phyloP scores from a whole-genome alignment of 768 basidiomycete species.

The Hortiboletus campestris region DNA sequence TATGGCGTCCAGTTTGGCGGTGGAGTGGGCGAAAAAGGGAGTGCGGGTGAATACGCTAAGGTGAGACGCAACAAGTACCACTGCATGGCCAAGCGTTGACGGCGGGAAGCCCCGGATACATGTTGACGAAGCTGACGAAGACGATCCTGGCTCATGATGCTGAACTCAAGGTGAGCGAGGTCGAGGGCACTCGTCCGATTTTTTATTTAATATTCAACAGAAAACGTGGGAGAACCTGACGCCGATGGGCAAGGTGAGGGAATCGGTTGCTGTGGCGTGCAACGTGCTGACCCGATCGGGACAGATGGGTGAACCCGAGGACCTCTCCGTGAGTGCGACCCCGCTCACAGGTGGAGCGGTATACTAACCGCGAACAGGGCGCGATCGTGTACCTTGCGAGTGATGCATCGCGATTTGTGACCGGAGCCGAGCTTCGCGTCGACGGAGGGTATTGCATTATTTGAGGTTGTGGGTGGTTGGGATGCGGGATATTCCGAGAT shows the following conservation, averaged over 20 bases:
- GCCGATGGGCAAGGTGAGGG: slow-evolving; percentile 74
- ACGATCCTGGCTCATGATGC: slow-evolving; percentile 74
- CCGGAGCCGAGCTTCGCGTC: slow-evolving; percentile 79
- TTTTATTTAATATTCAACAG: slow-evolving; percentile 34
- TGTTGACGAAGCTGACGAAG: slow-evolving; percentile 86
- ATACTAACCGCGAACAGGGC: slow-evolving; percentile 44
- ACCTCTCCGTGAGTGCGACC: slow-evolving; percentile 62
- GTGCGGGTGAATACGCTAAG: slow-evolving; percentile 84
- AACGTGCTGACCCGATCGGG: slow-evolving; percentile 21
- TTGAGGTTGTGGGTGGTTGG: slow-evolving; percentile 27
- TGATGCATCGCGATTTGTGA: slow-evolving; percentile 89
- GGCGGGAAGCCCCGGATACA: slow-evolving; percentile 79
- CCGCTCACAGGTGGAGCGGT: background rate
- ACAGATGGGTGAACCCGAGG: slow-evolving; percentile 90
- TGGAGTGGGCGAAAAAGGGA: slow-evolving; percentile 92
- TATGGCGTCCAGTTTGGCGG: slow-evolving; percentile 88
- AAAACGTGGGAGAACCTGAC: slow-evolving; percentile 83
- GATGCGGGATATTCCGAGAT: slow-evolving; percentile 13
- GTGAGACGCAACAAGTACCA: slow-evolving; percentile 32
- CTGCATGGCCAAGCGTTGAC: background rate
- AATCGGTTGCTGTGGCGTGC: background rate
- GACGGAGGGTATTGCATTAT: slow-evolving; percentile 87
- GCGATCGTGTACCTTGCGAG: slow-evolving; percentile 89
- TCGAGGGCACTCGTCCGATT: background rate
- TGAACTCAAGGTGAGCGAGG: slow-evolving; percentile 62